Conservation (phyloP, 768 basidiomycete genomes). For the Suillus spraguei region DNA sequence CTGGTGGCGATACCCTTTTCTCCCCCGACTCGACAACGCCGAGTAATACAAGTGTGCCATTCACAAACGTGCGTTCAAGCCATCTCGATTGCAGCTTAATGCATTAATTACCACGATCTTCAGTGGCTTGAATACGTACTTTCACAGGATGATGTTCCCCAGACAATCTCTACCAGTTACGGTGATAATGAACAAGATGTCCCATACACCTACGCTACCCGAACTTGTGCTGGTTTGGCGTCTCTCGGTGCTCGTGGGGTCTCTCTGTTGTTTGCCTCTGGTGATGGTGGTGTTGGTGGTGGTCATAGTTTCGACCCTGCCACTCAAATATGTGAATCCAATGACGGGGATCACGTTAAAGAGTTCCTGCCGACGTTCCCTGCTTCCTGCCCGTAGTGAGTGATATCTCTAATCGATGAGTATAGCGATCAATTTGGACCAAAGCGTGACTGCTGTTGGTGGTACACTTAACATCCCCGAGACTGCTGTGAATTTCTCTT, state of each 20-base stretch:
- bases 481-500: constrained; percentile 53
- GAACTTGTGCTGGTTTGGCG: constrained; percentile 62
- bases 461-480: constrained; percentile 65
- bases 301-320: constrained; percentile 27
- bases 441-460: constrained; percentile 77
- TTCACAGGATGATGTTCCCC: constrained; percentile 45
- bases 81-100: background rate
- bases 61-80: constrained; percentile 37
- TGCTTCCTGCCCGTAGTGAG: constrained; percentile 58
- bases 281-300: constrained; percentile 62
- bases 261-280: constrained; percentile 66
- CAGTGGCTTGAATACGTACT: constrained; percentile 67
- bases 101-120: constrained; percentile 9
- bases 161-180: constrained; percentile 73
- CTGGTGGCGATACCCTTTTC: constrained; percentile 63
- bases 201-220: constrained; percentile 53
- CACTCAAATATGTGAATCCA: constrained; percentile 49
- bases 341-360: constrained; percentile 60
- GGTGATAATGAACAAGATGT: constrained; percentile 78
- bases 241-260: constrained; percentile 69
- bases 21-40: constrained; percentile 46
- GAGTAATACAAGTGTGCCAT: constrained; percentile 52
- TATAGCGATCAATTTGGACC: background rate
- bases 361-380: constrained; percentile 65
- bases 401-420: background rate